These are phyloP conservation scores for Dendrobium catenatum DNA, from an alignment of 106 monocot species.

Conservation along the genomic window DNA sequence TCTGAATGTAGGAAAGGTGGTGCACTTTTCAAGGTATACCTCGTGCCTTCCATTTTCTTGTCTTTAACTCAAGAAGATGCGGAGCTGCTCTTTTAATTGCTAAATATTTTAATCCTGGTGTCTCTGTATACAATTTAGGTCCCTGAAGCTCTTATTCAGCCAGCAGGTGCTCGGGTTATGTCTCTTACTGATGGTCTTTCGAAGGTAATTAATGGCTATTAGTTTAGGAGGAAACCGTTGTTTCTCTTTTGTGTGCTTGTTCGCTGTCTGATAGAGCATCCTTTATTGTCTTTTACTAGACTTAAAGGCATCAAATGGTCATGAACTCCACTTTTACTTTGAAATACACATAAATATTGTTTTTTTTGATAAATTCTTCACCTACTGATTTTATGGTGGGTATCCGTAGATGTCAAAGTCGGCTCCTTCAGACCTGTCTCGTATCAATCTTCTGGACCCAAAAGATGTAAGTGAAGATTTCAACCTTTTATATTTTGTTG, in stretches of 20 bases:
- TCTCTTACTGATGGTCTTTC: constrained; percentile 95
- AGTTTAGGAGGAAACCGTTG: neutral
- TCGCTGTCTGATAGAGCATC: neutral
- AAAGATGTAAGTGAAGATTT: constrained; percentile 73
- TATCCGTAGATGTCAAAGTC: constrained; percentile 89
- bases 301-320: neutral
- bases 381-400: constrained; percentile 12
- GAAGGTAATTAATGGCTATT: constrained; percentile 42
- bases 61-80: neutral
- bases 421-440: constrained; percentile 88
- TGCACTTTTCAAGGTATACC: constrained; percentile 68
- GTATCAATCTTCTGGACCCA: constrained; percentile 91
- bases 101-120: neutral
- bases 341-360: neutral
- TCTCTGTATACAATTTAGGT: constrained; percentile 41
- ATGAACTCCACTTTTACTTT: neutral
- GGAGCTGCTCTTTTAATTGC: neutral
- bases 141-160: constrained; percentile 93
- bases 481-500: neutral
- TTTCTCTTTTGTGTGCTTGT: neutral
- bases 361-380: neutral
- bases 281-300: neutral
- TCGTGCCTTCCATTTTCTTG: constrained; percentile 4
- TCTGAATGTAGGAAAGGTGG: constrained; percentile 65
- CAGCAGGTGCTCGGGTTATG: constrained; percentile 89